phyloP scores from a whole-genome alignment of 208 protist genomes.

The Lotmaria passim region DNA sequence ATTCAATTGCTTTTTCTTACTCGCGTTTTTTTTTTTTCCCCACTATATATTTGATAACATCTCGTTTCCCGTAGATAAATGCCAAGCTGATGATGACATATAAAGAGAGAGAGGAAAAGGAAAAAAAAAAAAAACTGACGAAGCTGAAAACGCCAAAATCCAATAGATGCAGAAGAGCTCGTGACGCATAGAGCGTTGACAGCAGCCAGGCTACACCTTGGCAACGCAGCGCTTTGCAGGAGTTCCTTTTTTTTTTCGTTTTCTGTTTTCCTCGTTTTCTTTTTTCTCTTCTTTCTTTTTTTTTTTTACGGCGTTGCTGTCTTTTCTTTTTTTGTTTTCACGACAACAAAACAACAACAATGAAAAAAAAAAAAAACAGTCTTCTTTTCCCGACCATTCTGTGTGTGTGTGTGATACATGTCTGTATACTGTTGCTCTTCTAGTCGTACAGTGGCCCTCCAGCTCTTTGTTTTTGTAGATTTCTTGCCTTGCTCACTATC shows the following conservation, averaged over 20 bases:
- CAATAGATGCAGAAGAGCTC: neutral
- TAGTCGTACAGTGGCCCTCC: too few relatives aligned
- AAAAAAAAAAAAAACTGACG: too few relatives aligned
- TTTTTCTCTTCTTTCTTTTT: neutral
- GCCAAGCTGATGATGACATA: neutral
- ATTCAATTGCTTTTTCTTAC: neutral
- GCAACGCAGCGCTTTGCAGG: too few relatives aligned
- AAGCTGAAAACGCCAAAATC: too few relatives aligned
- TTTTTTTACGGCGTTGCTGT: neutral
- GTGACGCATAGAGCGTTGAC: too few relatives aligned
- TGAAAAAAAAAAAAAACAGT: neutral
- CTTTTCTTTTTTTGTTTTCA: neutral
- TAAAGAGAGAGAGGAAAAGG: too few relatives aligned
- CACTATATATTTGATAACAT: neutral
- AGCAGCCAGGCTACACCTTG: too few relatives aligned
- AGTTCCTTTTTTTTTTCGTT: constrained; percentile 8
- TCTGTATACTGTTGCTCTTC: too few relatives aligned
- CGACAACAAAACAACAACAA: neutral
- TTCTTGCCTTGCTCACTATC: too few relatives aligned
- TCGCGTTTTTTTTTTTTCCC: neutral
- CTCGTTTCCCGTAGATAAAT: neutral
- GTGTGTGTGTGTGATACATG: too few relatives aligned
- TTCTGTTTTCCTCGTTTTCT: neutral
- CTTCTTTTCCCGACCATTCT: too few relatives aligned
- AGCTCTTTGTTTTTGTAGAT: too few relatives aligned